A percentile compares a stretch with the other conserved stretches of the same genome.
phyloP scores from a whole-genome alignment of 345 rosid species.

The Excoecaria cochinchinensis region DNA sequence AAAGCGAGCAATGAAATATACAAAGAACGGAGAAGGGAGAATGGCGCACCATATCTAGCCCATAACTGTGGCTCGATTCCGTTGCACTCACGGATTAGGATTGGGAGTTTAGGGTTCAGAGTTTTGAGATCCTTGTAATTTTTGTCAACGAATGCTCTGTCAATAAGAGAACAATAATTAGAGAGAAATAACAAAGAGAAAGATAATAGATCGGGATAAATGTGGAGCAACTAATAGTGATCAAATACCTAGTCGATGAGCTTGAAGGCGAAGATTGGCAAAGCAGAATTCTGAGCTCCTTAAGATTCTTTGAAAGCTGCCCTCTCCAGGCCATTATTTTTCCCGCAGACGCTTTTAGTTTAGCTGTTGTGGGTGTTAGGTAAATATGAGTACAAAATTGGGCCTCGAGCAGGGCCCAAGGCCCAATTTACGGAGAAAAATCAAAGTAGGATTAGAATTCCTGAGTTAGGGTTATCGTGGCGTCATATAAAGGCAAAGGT shows the following conservation, averaged over 20 bases:
- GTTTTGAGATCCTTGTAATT: slow-evolving; percentile 87
- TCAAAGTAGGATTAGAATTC: background rate
- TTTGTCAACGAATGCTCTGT: slow-evolving; percentile 72
- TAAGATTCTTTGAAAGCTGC: slow-evolving; percentile 26
- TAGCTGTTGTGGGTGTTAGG: too few relatives aligned
- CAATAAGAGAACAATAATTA: background rate
- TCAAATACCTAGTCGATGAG: slow-evolving; percentile 23
- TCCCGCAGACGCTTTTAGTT: background rate
- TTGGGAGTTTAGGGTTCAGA: slow-evolving; percentile 80
- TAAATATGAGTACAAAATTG: too few relatives aligned
- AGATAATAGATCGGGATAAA: background rate
- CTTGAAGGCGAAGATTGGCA: slow-evolving; percentile 36
- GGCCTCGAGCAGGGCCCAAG: background rate
- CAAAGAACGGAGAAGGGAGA: background rate
- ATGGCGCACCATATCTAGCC: slow-evolving; percentile 84
- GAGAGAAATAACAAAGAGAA: background rate
- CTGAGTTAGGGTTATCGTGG: background rate
- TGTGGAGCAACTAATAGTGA: too few relatives aligned
- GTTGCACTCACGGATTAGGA: slow-evolving; percentile 80
- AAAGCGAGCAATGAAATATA: background rate
- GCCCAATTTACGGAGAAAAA: background rate
- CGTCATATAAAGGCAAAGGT: background rate
- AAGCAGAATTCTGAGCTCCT: slow-evolving; percentile 33
- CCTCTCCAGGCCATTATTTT: slow-evolving; percentile 36
- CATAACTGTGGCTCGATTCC: slow-evolving; percentile 87